phyloP scores from a whole-genome alignment of 306 rosid species.

The Trichosanthes truncata region DNA sequence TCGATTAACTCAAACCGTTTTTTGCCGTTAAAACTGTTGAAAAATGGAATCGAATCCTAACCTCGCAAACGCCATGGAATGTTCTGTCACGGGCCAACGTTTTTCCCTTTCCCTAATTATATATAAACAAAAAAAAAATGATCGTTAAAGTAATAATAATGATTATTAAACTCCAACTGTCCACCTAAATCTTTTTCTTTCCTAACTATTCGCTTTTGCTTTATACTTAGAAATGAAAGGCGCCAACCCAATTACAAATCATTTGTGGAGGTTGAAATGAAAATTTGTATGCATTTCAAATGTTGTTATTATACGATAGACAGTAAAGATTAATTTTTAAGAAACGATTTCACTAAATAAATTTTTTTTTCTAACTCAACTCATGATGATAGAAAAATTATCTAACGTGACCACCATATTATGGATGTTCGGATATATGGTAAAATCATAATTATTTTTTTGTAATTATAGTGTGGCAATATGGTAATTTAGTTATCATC shows the following conservation, averaged over 20 bases:
- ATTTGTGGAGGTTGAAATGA: too few relatives aligned
- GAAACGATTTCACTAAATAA: too few relatives aligned
- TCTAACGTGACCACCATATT: too few relatives aligned
- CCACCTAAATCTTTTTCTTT: not conserved
- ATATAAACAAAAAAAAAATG: not conserved
- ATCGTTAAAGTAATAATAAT: not conserved
- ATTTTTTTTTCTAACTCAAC: too few relatives aligned
- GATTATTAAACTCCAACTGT: not conserved
- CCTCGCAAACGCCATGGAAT: not conserved
- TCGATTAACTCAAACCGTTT: slow-evolving; percentile 22
- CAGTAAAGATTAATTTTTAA: too few relatives aligned
- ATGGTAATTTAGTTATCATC: not conserved
- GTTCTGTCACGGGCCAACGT: not conserved
- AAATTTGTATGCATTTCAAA: too few relatives aligned
- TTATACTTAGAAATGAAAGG: not conserved
- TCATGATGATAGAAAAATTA: too few relatives aligned
- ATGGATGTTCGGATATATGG: too few relatives aligned
- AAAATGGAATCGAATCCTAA: not conserved
- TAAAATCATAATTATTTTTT: too few relatives aligned
- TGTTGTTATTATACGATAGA: too few relatives aligned
- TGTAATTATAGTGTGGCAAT: not conserved
- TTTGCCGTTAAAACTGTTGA: slow-evolving; percentile 33
- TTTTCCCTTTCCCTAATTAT: not conserved
- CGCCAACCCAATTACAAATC: not conserved
- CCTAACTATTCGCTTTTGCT: not conserved